Evolutionary conservation across 495 filamentous ascomycete genomes (phyloP), one percentile per base, ranked within the genome.

Genomic region (Trichoderma virens): DNA sequence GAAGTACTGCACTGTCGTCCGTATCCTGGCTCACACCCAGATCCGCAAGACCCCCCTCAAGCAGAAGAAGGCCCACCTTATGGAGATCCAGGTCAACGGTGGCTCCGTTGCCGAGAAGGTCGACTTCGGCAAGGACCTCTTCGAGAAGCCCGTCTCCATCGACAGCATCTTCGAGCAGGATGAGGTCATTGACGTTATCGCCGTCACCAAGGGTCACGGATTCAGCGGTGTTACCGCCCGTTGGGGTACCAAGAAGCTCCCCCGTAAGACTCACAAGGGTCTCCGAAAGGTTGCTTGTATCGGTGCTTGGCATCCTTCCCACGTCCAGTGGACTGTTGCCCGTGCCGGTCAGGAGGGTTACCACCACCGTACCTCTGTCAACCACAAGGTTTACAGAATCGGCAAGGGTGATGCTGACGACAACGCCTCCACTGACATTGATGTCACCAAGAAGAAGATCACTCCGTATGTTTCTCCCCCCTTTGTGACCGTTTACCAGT

Each of bases 251-350:
- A 99, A 97, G 90, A 99, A 99, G 91, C 90, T 99, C 70, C 95
- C 95, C 70, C 90, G 95, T 74, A 99, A 99, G 91, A 99, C 95
- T 69, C 95, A 99, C 88, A 99, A 99, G 88, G 95, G 95, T 93
- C 90, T 99, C 75, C 89, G 95, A 72, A 99, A 99, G 89, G 95
- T 99, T 73, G 95, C 95, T 74, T 99, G 95, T 96, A 99, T 99
- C 79, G 95, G 95, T 87, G 95, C 95, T 71, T 99, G 95, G 95
- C 95, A 99, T 88, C 95, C 95, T 75, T 92, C 89, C 80, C 95
- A 99, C 90, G 95, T 99, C 84, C 95, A 99, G 87, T 99, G 95
- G 95, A 98, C 95, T 80, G 95, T 99, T 83, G 95, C 94, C 77
- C 95, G 95, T 89, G 95, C 95, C 71, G 95, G 95, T 95, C 95